These are phyloP conservation scores for Geum urbanum DNA, from an alignment of 306 rosid species.

Conservation along the genomic window DNA sequence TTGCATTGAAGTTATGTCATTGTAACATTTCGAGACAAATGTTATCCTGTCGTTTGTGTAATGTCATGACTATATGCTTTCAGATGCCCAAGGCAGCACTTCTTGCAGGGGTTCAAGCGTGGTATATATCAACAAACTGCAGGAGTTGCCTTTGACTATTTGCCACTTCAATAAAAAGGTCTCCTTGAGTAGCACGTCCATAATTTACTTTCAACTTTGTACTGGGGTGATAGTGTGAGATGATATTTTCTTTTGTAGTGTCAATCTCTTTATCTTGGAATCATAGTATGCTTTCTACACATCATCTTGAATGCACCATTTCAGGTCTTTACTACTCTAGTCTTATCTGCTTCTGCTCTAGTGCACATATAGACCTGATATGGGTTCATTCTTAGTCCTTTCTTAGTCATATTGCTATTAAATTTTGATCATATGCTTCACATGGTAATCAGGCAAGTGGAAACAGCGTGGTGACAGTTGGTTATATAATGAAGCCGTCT, in stretches of 20 bases:
- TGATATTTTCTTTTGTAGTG: no score
- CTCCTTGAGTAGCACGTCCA: no score
- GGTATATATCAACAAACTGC: constrained; percentile 50
- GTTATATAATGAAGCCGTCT: constrained; percentile 81
- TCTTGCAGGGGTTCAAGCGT: constrained; percentile 28
- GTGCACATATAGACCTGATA: no score
- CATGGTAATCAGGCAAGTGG: constrained; percentile 39
- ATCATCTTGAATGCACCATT: no score
- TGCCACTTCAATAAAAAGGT: constrained; percentile 63
- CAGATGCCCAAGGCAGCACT: constrained; percentile 40
- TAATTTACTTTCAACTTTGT: no score
- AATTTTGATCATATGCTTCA: background rate
- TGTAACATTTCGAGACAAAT: background rate
- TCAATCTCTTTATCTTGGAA: no score
- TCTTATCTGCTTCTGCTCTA: no score
- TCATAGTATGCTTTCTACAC: no score
- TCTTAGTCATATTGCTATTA: constrained; percentile 5
- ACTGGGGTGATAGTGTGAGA: no score
- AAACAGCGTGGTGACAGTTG: constrained; percentile 41
- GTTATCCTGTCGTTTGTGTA: constrained; percentile 6
- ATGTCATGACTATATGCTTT: constrained; percentile 1
- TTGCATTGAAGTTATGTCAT: background rate
- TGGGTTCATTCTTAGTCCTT: background rate
- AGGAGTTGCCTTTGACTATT: constrained; percentile 62
- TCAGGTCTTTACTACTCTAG: no score